Base-by-base conservation (phyloP, 306 rosid genomes). In the Lablab purpureus region DNA sequence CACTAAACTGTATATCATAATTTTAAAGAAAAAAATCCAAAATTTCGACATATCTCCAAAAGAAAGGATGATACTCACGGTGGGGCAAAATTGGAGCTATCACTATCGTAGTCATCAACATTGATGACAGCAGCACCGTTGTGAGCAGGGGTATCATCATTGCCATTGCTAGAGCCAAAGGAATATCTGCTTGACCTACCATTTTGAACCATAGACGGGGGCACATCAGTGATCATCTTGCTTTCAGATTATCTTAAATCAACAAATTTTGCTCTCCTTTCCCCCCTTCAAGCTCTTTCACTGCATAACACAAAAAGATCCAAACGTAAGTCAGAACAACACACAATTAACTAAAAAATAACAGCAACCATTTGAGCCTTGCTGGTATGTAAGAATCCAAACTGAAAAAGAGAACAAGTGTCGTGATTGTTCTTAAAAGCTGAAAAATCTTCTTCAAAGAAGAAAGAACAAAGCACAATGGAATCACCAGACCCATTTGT, bases 71-170 rank as follows among this genome's bases (percentile, higher is more conserved):
- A 69, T 34, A 86, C 99, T 85, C 80, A 93, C 97, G 80, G 54
- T 9, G 96, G 85, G 41, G 91, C 90, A 18, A 91, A 87, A 83
- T 85, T 92, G 82, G 97, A 88, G 86, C 83, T 80, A 77, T 88
- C 94, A 56, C 96, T 90, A 76, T 91, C 97, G 43, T 92, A 90
- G 12, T 54, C 97, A 74, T 94, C 96, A 62, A 85, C 91, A 86
- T 88, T 88, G 21, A 73, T 66, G 64, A 64, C 80, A 45, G 81
- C 41, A 54, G 87, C 68, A 73, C 79, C 78, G 71, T 67, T 87
- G 54, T 82, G 85, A 28, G 77, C 56, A 70, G 87, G 84, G 73
- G 84, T 58, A 78, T 80, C 94, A 83, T 78, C 98, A 73, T 68
- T 88, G 82, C 85, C 97, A 84, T 85, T 95, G 88, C 78, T 87